A percentile compares a stretch with the other conserved stretches of the same genome.
phyloP scores from a whole-genome alignment of 768 basidiomycete genomes.

The Paxillus rubicundulus region DNA sequence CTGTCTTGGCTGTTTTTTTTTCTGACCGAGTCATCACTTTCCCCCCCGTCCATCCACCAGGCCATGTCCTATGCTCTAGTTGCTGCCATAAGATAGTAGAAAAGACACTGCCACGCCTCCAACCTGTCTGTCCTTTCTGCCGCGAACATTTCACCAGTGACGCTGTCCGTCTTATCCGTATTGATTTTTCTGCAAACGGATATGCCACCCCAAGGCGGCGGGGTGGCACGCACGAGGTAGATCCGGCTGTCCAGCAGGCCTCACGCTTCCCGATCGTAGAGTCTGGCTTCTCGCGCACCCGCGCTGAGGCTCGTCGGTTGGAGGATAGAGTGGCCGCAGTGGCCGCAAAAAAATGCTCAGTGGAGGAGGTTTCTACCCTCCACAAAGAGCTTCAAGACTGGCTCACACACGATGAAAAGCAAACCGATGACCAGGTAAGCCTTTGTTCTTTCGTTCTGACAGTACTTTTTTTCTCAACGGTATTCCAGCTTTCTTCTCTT shows the following conservation, averaged over 20 bases:
- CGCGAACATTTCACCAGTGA: slow-evolving; percentile 70
- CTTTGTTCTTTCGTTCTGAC: slow-evolving; percentile 12
- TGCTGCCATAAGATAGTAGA: slow-evolving; percentile 81
- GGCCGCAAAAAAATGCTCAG: slow-evolving; percentile 82
- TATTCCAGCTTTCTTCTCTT: slow-evolving; percentile 58
- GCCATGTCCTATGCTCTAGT: slow-evolving; percentile 74
- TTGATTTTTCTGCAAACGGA: slow-evolving; percentile 69
- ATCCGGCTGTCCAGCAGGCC: slow-evolving; percentile 40
- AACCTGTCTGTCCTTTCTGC: slow-evolving; percentile 84
- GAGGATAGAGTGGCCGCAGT: slow-evolving; percentile 78
- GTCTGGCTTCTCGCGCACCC: slow-evolving; percentile 39
- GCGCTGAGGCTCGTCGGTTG: slow-evolving; percentile 60
- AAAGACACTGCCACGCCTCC: slow-evolving; percentile 67
- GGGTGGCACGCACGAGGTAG: slow-evolving; percentile 48
- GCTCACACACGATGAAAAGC: slow-evolving; percentile 58
- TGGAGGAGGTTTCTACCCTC: slow-evolving; percentile 77
- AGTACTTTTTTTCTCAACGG: neutral
- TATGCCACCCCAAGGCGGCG: slow-evolving; percentile 65
- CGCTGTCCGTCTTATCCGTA: slow-evolving; percentile 71
- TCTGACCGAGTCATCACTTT: slow-evolving; percentile 10
- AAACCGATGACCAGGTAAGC: slow-evolving; percentile 61
- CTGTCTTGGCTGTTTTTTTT: too few relatives aligned
- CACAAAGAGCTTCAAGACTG: slow-evolving; percentile 79
- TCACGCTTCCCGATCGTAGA: slow-evolving; percentile 48
- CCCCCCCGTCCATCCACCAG: slow-evolving; percentile 34